Evolutionary conservation across 2,329 filamentous ascomycete species (phyloP), one percentile per base, ranked within the genome.

Genomic region (Ascomycota sp.): DNA sequence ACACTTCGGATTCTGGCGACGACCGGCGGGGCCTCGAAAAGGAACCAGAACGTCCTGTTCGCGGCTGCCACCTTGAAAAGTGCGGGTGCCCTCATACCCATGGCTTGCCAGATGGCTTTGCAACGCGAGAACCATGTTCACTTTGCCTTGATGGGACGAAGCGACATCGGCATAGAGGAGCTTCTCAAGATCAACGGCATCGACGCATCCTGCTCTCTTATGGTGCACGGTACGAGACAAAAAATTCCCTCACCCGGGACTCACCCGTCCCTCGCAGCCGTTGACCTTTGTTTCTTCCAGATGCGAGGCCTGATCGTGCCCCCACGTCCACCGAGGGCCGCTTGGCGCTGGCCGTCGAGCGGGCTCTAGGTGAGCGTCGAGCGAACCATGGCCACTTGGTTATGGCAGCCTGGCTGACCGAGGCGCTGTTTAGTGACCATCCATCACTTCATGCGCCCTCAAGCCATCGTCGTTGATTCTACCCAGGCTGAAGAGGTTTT

Each of bases 81-180:
- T 44, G 69, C 73, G 11, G 65, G 79, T 0, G 65, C 66, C 21
- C 48, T 94, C 31, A 56, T 93, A 21, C 82, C 83, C 1, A 59
- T 93, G 45, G 81, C 85, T 5, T 95, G 89, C 50, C 69, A 80
- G 41, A 94, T 94, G 85, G 74, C 73, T 6, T 50, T 50, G 15
- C 64, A 72, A 49, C 61, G 66, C 32, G 60, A 65, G 34, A 92
- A 71, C 43, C 64, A 71, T 36, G 82, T 94, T 7, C 86, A 95
- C 47, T 75, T 92, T 45, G 75, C 69, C 0, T 53, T 95, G 4
- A 65, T 91, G 54, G 76, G 83, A 29, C 65, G 75, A 34, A 75
- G 73, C 35, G 65, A 74, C 9, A 65, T 93, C 30, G 56, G 67
- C 0, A 51, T 91, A 30, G 62, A 72, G 10, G 68, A 78, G 22